Base-by-base conservation (phyloP, 306 rosid species). In the Macrotyloma uniflorum region DNA sequence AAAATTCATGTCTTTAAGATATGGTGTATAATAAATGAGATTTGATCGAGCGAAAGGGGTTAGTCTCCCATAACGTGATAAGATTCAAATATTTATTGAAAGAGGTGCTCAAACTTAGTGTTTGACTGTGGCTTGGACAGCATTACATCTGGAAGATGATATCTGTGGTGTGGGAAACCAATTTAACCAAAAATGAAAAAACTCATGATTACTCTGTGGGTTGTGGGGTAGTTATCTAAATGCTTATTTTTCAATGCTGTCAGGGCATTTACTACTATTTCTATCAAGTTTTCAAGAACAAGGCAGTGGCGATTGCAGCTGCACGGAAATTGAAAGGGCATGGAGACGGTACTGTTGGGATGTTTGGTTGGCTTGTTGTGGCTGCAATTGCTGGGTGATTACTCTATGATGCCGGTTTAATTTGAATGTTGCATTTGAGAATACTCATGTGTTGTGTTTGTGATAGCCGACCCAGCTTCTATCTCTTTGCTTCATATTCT, bases 191-290 rank as follows among this genome's bases (percentile, higher is more conserved):
- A 54, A 54, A 12, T 13, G 19, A 19, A 51, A 2, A 4, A 6
- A 24, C n/a, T n/a, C 38, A 14, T 28, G 66, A 62, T n/a, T 51
- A 75, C 70, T 63, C 15, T 23, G 73, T 69, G 70, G 50, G 24
- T 47, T 49, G 57, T 49, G 59, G 72, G 67, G 6, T 65, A 43
- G 10, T 28, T 16, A 70, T 50, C 73, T 76, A 26, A 73, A 38
- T 26, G 16, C 26, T 77, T 42, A 50, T 50, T 54, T 75, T 36
- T 55, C 54, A 32, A 26, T 78, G 47, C 5, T 86, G 8, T 61
- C 88, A 92, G 97, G 97, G 97, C 10, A 87, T 92, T 35, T 92
- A 92, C 86, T 92, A 92, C 81, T 92, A 86, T 71, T 90, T 90
- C 84, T 92, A 92, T 82, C 97, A 92, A 87, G 85, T 88, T 47